Evolutionary conservation across 2,329 filamentous ascomycete species (phyloP).

Genomic region (Trichoderma lentiforme): DNA sequence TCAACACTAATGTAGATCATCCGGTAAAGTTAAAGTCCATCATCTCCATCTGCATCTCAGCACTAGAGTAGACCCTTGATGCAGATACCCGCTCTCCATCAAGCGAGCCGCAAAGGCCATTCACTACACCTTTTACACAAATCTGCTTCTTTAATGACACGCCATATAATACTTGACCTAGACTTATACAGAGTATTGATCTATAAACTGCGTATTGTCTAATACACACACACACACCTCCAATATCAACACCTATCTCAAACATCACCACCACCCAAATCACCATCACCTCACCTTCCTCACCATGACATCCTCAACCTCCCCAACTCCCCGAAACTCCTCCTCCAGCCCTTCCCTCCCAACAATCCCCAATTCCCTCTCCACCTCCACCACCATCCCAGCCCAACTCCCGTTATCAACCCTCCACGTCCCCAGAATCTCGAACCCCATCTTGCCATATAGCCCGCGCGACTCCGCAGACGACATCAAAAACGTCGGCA

Average conservation of each 20-base stretch:
- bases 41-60: not conserved
- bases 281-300: not conserved
- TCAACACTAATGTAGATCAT: not conserved
- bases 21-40: not conserved
- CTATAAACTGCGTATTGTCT: no score
- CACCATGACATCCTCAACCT: slow-evolving; percentile 24
- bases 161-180: not conserved
- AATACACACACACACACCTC: no score
- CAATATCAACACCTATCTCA: not conserved
- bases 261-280: not conserved
- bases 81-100: not conserved
- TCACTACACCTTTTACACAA: not conserved
- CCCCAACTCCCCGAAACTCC: slow-evolving; percentile 20
- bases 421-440: slow-evolving; percentile 20
- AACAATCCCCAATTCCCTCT: slow-evolving; percentile 13
- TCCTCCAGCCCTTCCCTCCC: slow-evolving; percentile 17
- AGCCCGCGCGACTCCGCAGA: slow-evolving; percentile 23
- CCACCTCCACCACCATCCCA: slow-evolving; percentile 11
- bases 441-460: slow-evolving; percentile 23
- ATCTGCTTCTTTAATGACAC: not conserved
- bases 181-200: not conserved
- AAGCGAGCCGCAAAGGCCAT: not conserved
- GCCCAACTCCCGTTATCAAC: slow-evolving; percentile 24
- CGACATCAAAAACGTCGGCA: slow-evolving; percentile 22
- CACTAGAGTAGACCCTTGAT: not conserved